Base-by-base conservation (phyloP, 306 rosid genomes). In the Rubus idaeus region DNA sequence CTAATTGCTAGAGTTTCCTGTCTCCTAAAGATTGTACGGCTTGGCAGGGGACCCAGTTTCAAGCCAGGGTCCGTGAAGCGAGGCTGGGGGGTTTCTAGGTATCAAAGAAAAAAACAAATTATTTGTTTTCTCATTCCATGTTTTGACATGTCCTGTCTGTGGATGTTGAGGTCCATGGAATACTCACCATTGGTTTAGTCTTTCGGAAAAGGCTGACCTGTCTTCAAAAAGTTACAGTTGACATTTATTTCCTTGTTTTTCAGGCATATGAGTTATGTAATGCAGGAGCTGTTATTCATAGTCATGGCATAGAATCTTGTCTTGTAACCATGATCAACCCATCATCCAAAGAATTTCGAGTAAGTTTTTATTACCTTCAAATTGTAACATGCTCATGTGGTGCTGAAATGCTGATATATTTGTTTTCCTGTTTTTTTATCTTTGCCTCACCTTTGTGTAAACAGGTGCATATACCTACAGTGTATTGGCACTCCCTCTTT, bases 281-380 rank as follows among this genome's bases (percentile, higher is more conserved):
- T 72, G 96, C 97, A 52, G 97, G 92, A 71, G 97, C 98, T 82
- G 93, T 92, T 78, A 86, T 89, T 74, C 97, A 92, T 75, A 92
- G 97, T 86, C 97, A 95, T 47, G 97, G 97, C 78, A 86, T 92
- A 6, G 97, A 95, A 81, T 90, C 97, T 74, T 95, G 99, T 80
- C 91, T 92, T 47, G 94, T 79, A 71, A 92, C 99, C 68, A 92
- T 95, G 97, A 77, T 92, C 84, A 84, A 90, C 66, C 97, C 99
- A 65, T 86, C 82, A 63, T 75, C 97, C 50, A 95, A 90, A 77
- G 99, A 95, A 82, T 95, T 95, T 82, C 90, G 97, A 77, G 99
- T 92, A 85, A 90, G 96, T 83, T 77, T 52, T 78, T 44, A 17
- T 74, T 52, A 7, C 78, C 70, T 74, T 56, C 47, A 61, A 55